Evolutionary conservation across 2,329 filamentous ascomycete genomes (phyloP).

Genomic region (Aspergillus hortae): DNA sequence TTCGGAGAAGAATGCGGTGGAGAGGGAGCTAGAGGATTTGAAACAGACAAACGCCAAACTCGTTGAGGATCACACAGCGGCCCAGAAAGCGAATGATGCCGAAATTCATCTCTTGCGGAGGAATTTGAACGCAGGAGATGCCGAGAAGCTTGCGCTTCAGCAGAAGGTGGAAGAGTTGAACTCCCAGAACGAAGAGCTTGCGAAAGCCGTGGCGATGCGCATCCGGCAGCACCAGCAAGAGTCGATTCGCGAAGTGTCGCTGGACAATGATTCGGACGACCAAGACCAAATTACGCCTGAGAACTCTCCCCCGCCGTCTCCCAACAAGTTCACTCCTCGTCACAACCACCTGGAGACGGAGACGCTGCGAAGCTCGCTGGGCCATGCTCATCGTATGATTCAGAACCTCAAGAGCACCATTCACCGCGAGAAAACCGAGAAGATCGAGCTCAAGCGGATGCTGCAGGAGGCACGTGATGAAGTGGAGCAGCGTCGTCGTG

Average conservation of each 20-base stretch:
- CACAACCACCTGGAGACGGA: constrained; percentile 92
- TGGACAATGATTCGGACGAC: constrained; percentile 63
- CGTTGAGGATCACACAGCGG: constrained; percentile 71
- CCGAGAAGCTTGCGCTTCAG: constrained; percentile 73
- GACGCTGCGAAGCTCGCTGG: constrained; percentile 88
- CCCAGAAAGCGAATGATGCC: constrained; percentile 80
- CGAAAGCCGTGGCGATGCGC: constrained; percentile 74
- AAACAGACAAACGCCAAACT: constrained; percentile 76
- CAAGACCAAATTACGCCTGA: constrained; percentile 74
- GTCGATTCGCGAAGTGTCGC: constrained; percentile 54
- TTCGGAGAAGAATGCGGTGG: constrained; percentile 70
- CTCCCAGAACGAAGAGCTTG: constrained; percentile 85
- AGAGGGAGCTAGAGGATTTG: constrained; percentile 88
- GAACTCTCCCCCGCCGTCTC: constrained; percentile 84
- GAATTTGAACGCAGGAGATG: constrained; percentile 72
- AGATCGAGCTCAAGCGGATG: constrained; percentile 88
- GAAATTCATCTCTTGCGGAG: constrained; percentile 82
- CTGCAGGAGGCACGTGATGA: constrained; percentile 94
- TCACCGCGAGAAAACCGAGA: constrained; percentile 97
- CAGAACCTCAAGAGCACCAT: constrained; percentile 93
- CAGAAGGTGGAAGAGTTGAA: constrained; percentile 84
- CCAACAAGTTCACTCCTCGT: constrained; percentile 84
- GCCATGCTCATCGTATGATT: constrained; percentile 94
- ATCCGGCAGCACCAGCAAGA: constrained; percentile 65
- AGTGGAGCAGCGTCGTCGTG: constrained; percentile 64